Conservation (phyloP, 108 stramenopile genomes). For the Tribonema minus region DNA sequence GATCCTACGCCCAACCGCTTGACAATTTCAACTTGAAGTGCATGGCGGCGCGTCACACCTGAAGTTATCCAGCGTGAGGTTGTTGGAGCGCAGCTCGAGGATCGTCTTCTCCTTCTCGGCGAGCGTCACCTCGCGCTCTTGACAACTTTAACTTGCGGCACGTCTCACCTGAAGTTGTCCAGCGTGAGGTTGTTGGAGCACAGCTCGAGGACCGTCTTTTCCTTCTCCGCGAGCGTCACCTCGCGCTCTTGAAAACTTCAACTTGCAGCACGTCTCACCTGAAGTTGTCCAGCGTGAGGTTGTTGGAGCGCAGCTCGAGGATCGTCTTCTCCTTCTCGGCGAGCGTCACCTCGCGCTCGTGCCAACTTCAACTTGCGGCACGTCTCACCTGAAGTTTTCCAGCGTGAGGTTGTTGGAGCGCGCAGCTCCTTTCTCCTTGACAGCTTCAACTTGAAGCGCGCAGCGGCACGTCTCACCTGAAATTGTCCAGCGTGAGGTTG, state of each 20-base stretch:
- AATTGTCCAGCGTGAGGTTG: constrained; percentile 60
- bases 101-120: constrained; percentile 57
- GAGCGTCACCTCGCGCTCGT: constrained; percentile 47
- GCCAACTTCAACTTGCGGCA: too few relatives aligned
- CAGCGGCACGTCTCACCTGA: constrained; percentile 41
- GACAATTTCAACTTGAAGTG: too few relatives aligned
- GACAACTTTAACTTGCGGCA: too few relatives aligned
- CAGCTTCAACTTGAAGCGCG: background rate
- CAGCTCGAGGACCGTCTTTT: constrained; percentile 54
- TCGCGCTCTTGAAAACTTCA: constrained; percentile 51
- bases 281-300: constrained; percentile 62
- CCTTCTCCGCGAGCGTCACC: constrained; percentile 47
- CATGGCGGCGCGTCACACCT: too few relatives aligned
- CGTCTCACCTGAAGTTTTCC: constrained; percentile 65
- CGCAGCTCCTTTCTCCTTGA: too few relatives aligned
- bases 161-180: constrained; percentile 65
- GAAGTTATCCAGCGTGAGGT: constrained; percentile 61
- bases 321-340: constrained; percentile 57
- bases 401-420: constrained; percentile 54
- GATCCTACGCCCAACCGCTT: too few relatives aligned
- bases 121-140: constrained; percentile 47
- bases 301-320: constrained; percentile 49
- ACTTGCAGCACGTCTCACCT: too few relatives aligned
- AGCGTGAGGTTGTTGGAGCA: constrained; percentile 54
- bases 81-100: constrained; percentile 49